Evolutionary conservation across 441 rosid genomes (phyloP).

Genomic region (Eugenia klotzschiana): DNA sequence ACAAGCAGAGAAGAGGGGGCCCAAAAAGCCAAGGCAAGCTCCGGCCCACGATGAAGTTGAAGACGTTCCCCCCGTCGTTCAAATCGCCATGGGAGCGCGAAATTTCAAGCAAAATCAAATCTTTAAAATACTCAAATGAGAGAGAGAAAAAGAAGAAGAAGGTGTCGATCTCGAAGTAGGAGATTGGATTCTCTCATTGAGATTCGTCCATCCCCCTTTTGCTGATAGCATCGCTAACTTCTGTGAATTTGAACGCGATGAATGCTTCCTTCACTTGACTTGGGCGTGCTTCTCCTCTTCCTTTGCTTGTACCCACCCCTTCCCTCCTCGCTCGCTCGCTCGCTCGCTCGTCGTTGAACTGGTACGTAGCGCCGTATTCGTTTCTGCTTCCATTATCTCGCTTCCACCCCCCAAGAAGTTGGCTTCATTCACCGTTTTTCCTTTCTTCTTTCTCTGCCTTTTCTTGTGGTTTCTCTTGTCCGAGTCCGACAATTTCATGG

Average conservation of each 20-base stretch:
- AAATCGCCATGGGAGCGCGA: background rate
- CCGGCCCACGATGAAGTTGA: background rate
- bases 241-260: background rate
- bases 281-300: background rate
- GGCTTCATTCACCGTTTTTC: too few species aligned
- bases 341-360: background rate
- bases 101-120: background rate
- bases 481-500: background rate
- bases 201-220: background rate
- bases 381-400: background rate
- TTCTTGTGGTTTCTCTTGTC: background rate
- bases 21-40: background rate
- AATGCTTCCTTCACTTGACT: background rate
- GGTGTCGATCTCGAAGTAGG: background rate
- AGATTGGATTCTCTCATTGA: background rate
- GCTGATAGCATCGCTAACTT: background rate
- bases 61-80: background rate
- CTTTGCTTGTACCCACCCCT: background rate
- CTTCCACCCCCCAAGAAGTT: background rate
- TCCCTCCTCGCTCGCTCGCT: background rate
- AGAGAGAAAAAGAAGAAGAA: too few species aligned
- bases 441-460: background rate
- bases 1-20: too few species aligned
- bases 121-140: rapidly evolving
- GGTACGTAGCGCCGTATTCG: background rate